These are phyloP conservation scores for Blastobotrys aristatus DNA, from an alignment of 1,139 yeast genomes.

Conservation along the genomic window DNA sequence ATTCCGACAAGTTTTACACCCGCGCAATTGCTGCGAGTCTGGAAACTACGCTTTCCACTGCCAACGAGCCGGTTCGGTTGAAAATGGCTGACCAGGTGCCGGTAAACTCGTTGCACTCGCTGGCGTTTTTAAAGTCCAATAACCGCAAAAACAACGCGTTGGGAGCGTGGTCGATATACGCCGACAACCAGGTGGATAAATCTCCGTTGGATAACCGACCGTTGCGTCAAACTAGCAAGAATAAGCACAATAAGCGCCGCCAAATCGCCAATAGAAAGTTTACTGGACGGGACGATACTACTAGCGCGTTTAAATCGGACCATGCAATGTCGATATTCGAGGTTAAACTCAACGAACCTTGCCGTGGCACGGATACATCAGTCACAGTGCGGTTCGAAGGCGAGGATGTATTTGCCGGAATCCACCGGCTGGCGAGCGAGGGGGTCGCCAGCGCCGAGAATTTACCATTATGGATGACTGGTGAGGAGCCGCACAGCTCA, in stretches of 20 bases:
- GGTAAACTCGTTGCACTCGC: conserved; percentile 48
- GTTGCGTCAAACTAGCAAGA: neutral
- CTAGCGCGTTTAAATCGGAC: conserved; percentile 22
- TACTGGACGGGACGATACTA: conserved; percentile 20
- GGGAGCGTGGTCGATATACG: conserved; percentile 30
- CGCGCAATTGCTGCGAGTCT: conserved; percentile 55
- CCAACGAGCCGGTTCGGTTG: conserved; percentile 34
- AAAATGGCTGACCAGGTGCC: conserved; percentile 41
- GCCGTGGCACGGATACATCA: conserved; percentile 25
- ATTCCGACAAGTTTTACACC: conserved; percentile 42
- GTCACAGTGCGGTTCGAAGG: conserved; percentile 57
- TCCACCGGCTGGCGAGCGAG: conserved; percentile 62
- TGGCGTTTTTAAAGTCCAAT: conserved; percentile 51
- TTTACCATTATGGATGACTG: conserved; percentile 76
- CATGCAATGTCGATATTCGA: conserved; percentile 54
- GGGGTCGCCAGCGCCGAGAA: conserved; percentile 49
- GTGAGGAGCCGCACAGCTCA: conserved; percentile 55
- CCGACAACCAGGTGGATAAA: conserved; percentile 26
- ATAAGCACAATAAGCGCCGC: conserved; percentile 2
- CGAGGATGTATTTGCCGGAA: conserved; percentile 73
- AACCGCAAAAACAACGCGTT: conserved; percentile 35
- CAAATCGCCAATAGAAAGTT: conserved; percentile 27
- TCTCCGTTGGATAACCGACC: conserved; percentile 20
- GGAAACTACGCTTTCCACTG: conserved; percentile 45
- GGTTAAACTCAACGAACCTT: conserved; percentile 38